Conservation (phyloP, 2,329 filamentous ascomycete species). For the Ustilaginoidea virens region DNA sequence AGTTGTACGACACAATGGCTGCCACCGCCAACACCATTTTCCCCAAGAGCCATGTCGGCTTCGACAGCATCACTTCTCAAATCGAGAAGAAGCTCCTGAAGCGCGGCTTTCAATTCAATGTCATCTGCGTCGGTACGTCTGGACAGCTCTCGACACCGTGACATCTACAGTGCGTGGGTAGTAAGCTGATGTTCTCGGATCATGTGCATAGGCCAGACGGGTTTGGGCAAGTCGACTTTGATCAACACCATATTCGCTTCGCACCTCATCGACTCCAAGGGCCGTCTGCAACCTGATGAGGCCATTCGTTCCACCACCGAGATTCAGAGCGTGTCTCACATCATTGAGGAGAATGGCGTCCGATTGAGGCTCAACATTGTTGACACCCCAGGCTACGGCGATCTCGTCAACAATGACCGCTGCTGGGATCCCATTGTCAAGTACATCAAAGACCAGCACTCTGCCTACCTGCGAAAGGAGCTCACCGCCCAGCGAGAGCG, state of each 20-base stretch:
- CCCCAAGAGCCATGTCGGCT: constrained; percentile 97
- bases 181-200: constrained; percentile 7
- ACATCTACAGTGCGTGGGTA: constrained; percentile 2
- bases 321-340: constrained; percentile 94
- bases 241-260: constrained; percentile 99
- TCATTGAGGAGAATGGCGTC: constrained; percentile 98
- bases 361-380: constrained; percentile 97
- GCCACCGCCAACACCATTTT: constrained; percentile 53
- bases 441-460: constrained; percentile 99
- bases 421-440: constrained; percentile 99
- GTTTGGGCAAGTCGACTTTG: constrained; percentile 94
- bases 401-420: constrained; percentile 98
- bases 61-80: constrained; percentile 98
- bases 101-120: constrained; percentile 99
- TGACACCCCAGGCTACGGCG: constrained; percentile 94
- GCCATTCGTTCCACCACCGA: constrained; percentile 90
- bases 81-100: constrained; percentile 99
- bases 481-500: constrained; percentile 97
- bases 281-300: constrained; percentile 83
- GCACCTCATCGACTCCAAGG: constrained; percentile 98
- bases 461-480: constrained; percentile 96
- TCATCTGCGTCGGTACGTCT: constrained; percentile 92
- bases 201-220: constrained; percentile 65
- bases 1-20: constrained; percentile 38
- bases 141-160: constrained; percentile 3